Evolutionary conservation across 192 early-diverging fungal genomes (phyloP).

Genomic region (Coemansia sp.): DNA sequence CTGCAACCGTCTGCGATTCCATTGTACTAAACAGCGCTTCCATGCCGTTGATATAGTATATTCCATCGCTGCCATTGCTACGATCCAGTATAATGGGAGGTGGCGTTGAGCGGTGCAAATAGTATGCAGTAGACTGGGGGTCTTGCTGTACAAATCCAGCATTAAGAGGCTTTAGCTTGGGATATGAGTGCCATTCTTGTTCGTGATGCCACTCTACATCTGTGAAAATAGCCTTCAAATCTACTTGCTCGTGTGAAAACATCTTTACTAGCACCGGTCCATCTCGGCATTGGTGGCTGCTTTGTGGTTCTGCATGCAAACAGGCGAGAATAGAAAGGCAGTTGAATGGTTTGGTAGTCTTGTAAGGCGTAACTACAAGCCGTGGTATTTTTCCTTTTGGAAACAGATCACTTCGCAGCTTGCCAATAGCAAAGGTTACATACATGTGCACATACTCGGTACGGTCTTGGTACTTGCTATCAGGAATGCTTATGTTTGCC

Average conservation of each 20-base stretch:
- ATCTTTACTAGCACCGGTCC: constrained; percentile 25
- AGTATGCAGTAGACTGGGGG: neutral
- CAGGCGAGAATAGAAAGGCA: constrained; percentile 35
- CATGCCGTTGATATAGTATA: constrained; percentile 36
- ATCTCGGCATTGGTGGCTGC: neutral
- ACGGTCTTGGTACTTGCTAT: neutral
- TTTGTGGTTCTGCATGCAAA: neutral
- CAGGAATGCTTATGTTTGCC: constrained; percentile 6
- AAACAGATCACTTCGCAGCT: constrained; percentile 12
- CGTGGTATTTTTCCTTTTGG: constrained; percentile 16
- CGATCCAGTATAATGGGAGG: constrained; percentile 29
- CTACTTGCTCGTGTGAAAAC: constrained; percentile 23
- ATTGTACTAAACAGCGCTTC: constrained; percentile 34
- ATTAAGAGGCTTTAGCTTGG: constrained; percentile 22
- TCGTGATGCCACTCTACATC: constrained; percentile 18
- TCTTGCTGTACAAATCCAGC: constrained; percentile 6
- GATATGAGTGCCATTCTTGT: constrained; percentile 26
- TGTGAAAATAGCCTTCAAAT: constrained; percentile 6
- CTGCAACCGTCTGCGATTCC: constrained; percentile 42
- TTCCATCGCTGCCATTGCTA: neutral
- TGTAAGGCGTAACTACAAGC: constrained; percentile 24
- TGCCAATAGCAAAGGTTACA: constrained; percentile 35
- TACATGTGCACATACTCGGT: constrained; percentile 23
- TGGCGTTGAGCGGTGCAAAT: neutral
- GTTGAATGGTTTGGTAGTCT: constrained; percentile 29